Evolutionary conservation across 1,284 basidiomycete genomes (phyloP).

Genomic region (Trichosporon sp.): DNA sequence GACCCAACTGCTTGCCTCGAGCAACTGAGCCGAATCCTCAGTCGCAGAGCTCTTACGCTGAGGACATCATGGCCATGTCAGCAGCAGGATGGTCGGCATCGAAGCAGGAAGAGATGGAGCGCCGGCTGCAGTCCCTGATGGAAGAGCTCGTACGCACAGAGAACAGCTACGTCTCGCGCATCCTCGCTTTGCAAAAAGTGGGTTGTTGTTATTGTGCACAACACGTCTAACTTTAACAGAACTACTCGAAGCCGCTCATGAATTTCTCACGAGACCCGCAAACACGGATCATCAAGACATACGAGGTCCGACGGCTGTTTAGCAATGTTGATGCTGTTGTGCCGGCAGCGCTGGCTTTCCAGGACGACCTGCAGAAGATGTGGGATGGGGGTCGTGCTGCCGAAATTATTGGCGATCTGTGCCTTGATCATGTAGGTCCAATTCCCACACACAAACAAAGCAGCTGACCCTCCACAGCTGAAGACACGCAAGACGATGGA

Average conservation of each 20-base stretch:
- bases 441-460: not conserved
- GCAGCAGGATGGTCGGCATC: constrained; percentile 19
- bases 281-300: constrained; percentile 58
- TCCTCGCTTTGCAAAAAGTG: constrained; percentile 42
- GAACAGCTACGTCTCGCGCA: constrained; percentile 40
- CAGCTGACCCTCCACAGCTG: constrained; percentile 50
- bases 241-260: not conserved
- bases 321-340: constrained; percentile 87
- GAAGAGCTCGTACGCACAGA: constrained; percentile 47
- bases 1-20: constrained; percentile 24
- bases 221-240: not conserved
- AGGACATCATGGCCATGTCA: not conserved
- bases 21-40: constrained; percentile 13
- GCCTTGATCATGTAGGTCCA: constrained; percentile 61
- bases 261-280: not conserved
- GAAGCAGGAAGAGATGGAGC: constrained; percentile 34
- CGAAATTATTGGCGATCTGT: constrained; percentile 74
- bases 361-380: constrained; percentile 78
- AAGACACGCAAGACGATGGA: constrained; percentile 75
- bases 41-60: constrained; percentile 18
- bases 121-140: constrained; percentile 27
- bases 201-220: constrained; percentile 11
- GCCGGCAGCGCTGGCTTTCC: constrained; percentile 78
- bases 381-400: constrained; percentile 51
- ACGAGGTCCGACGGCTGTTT: constrained; percentile 87